Evolutionary conservation across 345 rosid species (phyloP).

Genomic region (Arabis alpina): DNA sequence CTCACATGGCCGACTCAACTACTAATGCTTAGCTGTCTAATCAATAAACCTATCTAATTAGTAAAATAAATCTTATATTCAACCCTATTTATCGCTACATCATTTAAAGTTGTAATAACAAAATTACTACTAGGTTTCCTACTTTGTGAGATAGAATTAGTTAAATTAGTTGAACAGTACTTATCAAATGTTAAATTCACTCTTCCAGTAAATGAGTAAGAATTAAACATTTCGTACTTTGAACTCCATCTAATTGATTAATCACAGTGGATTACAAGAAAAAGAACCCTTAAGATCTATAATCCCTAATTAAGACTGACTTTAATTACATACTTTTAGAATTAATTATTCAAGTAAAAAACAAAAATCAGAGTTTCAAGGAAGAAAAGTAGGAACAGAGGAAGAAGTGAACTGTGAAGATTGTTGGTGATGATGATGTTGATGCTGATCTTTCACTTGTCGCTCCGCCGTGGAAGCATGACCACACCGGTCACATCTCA

Average conservation of each 20-base stretch:
- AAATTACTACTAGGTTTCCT: too few species aligned
- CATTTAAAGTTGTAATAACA: too few species aligned
- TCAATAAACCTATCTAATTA: slow-evolving; percentile 9
- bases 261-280: slow-evolving; percentile 17
- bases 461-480: slow-evolving; percentile 31
- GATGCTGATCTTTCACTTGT: slow-evolving; percentile 23
- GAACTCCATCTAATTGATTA: slow-evolving; percentile 35
- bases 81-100: too few species aligned
- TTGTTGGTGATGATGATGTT: slow-evolving; percentile 32
- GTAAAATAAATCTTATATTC: too few species aligned
- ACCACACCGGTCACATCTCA: slow-evolving; percentile 41
- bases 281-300: not conserved
- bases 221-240: slow-evolving; percentile 3
- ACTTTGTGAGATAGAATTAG: too few species aligned
- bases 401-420: slow-evolving; percentile 18
- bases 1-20: slow-evolving; percentile 37
- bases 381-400: slow-evolving; percentile 38
- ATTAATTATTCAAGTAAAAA: not conserved
- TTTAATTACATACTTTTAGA: slow-evolving; percentile 17
- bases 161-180: too few species aligned
- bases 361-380: slow-evolving; percentile 17
- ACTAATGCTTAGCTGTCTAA: slow-evolving; percentile 15
- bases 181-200: too few species aligned
- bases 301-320: slow-evolving; percentile 30
- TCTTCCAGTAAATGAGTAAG: not conserved